Conservation (phyloP, 352 stramenopile genomes). For the Globisporangium lucens region DNA sequence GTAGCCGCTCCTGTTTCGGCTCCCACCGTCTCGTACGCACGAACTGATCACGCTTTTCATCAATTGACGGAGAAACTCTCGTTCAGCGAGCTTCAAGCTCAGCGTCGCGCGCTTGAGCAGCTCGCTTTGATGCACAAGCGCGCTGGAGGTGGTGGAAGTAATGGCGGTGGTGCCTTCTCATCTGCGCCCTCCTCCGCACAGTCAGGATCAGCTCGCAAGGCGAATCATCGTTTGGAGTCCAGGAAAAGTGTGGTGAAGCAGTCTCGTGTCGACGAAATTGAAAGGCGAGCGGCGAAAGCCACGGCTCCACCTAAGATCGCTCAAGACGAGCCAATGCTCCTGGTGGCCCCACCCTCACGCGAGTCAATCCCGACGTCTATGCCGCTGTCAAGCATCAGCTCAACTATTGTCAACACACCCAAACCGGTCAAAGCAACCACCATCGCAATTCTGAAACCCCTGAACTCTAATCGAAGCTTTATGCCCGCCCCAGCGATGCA, state of each 20-base stretch:
- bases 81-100: conserved; percentile 23
- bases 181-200: not conserved
- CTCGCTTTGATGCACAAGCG: conserved; percentile 31
- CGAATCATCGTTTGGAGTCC: conserved; percentile 9
- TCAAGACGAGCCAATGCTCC: not conserved
- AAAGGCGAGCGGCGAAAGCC: conserved; percentile 2
- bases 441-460: not conserved
- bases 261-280: conserved; percentile 19
- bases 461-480: conserved; percentile 5
- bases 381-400: conserved; percentile 9
- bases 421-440: not conserved
- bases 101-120: conserved; percentile 17
- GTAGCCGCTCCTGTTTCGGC: not conserved
- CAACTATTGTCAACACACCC: not conserved
- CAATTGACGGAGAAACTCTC: conserved; percentile 19
- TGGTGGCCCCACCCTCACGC: not conserved
- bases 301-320: not conserved
- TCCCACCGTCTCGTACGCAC: not conserved
- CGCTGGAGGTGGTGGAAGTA: not conserved
- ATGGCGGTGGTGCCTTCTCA: not conserved
- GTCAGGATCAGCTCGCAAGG: not conserved
- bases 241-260: conserved; percentile 10
- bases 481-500: conserved; percentile 19
- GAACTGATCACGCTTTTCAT: conserved; percentile 5
- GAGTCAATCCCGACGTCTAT: conserved; percentile 10